Percentiles rank a stretch among this genome's conserved stretches.
phyloP scores from a whole-genome alignment of 495 filamentous ascomycete genomes.

The Pseudoneurospora amorphoporcata region DNA sequence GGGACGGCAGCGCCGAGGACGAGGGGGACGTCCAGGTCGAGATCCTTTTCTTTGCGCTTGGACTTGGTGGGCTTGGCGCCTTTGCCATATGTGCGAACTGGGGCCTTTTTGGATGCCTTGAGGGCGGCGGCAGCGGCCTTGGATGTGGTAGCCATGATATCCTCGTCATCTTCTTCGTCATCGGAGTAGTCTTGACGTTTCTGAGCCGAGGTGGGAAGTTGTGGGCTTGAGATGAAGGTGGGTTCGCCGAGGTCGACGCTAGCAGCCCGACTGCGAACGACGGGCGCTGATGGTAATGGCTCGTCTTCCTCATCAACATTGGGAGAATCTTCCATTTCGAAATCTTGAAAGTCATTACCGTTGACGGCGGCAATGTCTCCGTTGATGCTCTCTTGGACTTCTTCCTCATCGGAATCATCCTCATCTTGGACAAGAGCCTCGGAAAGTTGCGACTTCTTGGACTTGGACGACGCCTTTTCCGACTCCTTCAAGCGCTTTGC shows the following conservation, averaged over 20 bases:
- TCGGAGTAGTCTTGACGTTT: not conserved
- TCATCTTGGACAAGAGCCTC: not conserved
- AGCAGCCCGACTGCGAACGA: not conserved
- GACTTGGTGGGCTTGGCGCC: not conserved
- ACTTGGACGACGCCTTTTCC: not conserved
- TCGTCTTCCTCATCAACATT: not conserved
- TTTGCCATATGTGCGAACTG: not conserved
- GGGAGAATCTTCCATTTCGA: not conserved
- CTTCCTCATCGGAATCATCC: constrained; percentile 2
- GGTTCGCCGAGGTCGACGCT: not conserved
- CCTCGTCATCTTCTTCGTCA: not conserved
- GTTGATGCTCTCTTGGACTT: constrained; percentile 3
- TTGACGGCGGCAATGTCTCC: not conserved
- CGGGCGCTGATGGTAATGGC: not conserved
- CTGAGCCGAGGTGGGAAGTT: not conserved
- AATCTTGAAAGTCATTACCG: not conserved
- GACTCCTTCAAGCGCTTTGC: not conserved
- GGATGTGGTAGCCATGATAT: not conserved
- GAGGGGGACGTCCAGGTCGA: not conserved
- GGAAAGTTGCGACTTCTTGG: not conserved
- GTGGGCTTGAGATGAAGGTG: not conserved
- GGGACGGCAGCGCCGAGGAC: not conserved
- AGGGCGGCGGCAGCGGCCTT: not conserved
- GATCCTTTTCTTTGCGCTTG: not conserved
- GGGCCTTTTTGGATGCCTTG: not conserved